Evolutionary conservation across 306 rosid genomes (phyloP).

Genomic region (Cucurbita moschata): DNA sequence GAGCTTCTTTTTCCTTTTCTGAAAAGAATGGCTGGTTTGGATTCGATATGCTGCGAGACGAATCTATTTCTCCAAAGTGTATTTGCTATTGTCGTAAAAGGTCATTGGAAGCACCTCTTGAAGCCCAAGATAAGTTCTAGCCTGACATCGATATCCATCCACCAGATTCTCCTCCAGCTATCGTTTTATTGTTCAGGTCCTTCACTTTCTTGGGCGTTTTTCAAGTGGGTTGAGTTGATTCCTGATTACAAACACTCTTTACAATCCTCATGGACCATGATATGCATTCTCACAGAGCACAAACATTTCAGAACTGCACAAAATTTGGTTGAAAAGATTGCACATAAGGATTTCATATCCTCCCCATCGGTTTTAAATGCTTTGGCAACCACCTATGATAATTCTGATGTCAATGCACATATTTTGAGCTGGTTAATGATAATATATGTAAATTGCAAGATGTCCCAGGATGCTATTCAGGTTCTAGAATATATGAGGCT

Average conservation of each 20-base stretch:
- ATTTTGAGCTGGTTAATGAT: constrained; percentile 84
- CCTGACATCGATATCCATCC: constrained; percentile 39
- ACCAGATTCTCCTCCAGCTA: constrained; percentile 41
- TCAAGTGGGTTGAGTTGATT: constrained; percentile 54
- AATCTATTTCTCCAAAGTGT: constrained; percentile 26
- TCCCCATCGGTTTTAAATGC: constrained; percentile 57
- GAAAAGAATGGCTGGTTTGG: constrained; percentile 18
- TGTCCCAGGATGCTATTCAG: constrained; percentile 58
- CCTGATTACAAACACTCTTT: constrained; percentile 54
- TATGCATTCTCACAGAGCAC: constrained; percentile 44
- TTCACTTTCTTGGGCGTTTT: constrained; percentile 39
- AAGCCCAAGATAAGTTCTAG: constrained; percentile 26
- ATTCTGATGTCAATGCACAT: constrained; percentile 53
- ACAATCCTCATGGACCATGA: constrained; percentile 67
- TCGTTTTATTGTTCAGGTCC: constrained; percentile 30
- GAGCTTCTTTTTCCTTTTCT: neutral
- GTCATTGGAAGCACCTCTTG: constrained; percentile 45
- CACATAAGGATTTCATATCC: constrained; percentile 48
- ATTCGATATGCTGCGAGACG: constrained; percentile 8
- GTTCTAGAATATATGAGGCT: constrained; percentile 66
- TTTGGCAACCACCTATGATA: constrained; percentile 30
- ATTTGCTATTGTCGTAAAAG: constrained; percentile 47
- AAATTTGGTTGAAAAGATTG: constrained; percentile 51
- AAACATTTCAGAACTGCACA: constrained; percentile 52
- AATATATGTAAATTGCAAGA: constrained; percentile 36